Percentiles rank a stretch among this genome's conserved stretches.
Conservation (phyloP, 768 basidiomycete species). For the Mycena polygramma region DNA sequence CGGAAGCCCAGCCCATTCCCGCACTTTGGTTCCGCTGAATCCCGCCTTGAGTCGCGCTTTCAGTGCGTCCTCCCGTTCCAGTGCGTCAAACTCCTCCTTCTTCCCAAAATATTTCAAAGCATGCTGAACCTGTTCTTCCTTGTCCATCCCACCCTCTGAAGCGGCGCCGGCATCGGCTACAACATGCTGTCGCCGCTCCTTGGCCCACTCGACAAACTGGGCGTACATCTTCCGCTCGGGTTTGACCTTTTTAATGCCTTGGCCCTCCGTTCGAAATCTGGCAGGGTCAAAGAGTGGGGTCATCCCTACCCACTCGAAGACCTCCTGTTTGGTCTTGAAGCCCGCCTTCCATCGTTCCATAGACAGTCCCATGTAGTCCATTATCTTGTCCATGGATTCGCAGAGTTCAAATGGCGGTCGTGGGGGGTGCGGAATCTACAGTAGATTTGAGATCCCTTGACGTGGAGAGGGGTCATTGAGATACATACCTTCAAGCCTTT, state of each 20-base stretch:
- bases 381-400: constrained; percentile 61
- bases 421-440: constrained; percentile 54
- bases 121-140: constrained; percentile 50
- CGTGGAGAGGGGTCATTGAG: constrained; percentile 3
- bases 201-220: constrained; percentile 67
- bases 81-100: constrained; percentile 59
- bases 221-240: constrained; percentile 68
- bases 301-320: constrained; percentile 70
- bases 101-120: constrained; percentile 68
- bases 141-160: constrained; percentile 36
- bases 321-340: constrained; percentile 65
- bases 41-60: constrained; percentile 54
- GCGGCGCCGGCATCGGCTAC: constrained; percentile 8
- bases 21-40: constrained; percentile 65
- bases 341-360: constrained; percentile 64
- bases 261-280: constrained; percentile 51
- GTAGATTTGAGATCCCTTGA: neutral
- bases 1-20: constrained; percentile 64
- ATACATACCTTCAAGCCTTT: constrained; percentile 69
- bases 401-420: constrained; percentile 66
- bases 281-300: constrained; percentile 66
- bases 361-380: constrained; percentile 70
- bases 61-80: constrained; percentile 45
- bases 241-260: constrained; percentile 58
- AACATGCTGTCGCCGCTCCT: constrained; percentile 38